phyloP scores from a whole-genome alignment of 1,284 basidiomycete species.

The Puccinia polysora region DNA sequence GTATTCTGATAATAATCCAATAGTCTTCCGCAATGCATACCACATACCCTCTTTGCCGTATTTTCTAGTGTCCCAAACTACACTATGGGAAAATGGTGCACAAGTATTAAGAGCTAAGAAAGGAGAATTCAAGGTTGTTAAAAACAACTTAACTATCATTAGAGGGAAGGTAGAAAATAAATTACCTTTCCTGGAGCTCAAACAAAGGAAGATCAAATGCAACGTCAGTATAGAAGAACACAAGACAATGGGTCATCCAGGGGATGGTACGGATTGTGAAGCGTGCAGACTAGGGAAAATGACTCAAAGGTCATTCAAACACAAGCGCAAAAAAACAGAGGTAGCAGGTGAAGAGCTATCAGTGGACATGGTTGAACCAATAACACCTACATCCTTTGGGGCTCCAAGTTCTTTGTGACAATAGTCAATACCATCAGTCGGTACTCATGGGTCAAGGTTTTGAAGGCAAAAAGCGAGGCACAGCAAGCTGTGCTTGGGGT shows the following conservation, averaged over 20 bases:
- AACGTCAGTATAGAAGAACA: not conserved
- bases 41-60: constrained; percentile 8
- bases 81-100: not conserved
- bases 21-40: not conserved
- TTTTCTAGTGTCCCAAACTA: not conserved
- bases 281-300: constrained; percentile 4
- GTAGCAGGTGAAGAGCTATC: not conserved
- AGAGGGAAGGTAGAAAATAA: not conserved
- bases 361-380: constrained; percentile 14
- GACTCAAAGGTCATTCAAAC: not conserved
- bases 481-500: not conserved
- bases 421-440: not conserved
- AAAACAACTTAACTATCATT: not conserved
- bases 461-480: constrained; percentile 1
- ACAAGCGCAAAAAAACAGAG: not conserved
- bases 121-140: not conserved
- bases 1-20: not conserved
- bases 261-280: not conserved
- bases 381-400: constrained; percentile 8
- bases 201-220: not conserved
- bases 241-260: not conserved
- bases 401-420: not conserved
- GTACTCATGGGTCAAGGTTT: not conserved
- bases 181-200: not conserved
- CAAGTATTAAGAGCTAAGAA: not conserved